Evolutionary conservation across 2,329 filamentous ascomycete species (phyloP).

Genomic region (Sclerotinia subarctica): DNA sequence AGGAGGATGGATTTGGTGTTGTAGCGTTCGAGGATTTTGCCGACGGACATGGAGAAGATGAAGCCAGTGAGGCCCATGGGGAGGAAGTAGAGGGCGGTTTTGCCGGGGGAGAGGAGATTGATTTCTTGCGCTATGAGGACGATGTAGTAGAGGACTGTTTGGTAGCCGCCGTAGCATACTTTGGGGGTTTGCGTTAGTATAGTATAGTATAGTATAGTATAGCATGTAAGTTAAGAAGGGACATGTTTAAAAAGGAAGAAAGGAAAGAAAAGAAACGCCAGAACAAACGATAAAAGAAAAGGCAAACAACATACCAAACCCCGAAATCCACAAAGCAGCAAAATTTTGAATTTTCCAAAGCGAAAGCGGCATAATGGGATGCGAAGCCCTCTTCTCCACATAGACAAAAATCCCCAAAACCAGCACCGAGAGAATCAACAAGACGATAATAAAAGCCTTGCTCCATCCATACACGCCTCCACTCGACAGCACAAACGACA

Average conservation of each 20-base stretch:
- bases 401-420: slow-evolving; percentile 42
- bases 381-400: slow-evolving; percentile 44
- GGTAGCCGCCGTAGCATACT: slow-evolving; percentile 45
- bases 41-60: slow-evolving; percentile 40
- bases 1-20: slow-evolving; percentile 31
- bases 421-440: slow-evolving; percentile 41
- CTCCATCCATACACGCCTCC: slow-evolving; percentile 47
- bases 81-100: slow-evolving; percentile 43
- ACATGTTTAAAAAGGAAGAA: neutral
- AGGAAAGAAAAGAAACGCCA: neutral
- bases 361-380: slow-evolving; percentile 47
- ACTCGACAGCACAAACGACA: slow-evolving; percentile 46
- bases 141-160: slow-evolving; percentile 45
- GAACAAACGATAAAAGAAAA: too few relatives aligned
- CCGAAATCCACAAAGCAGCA: slow-evolving; percentile 45
- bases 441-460: slow-evolving; percentile 45
- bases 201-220: too few relatives aligned
- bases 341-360: slow-evolving; percentile 48
- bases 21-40: slow-evolving; percentile 41
- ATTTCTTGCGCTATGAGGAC: slow-evolving; percentile 44
- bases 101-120: slow-evolving; percentile 41
- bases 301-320: slow-evolving; percentile 39
- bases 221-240: too few relatives aligned
- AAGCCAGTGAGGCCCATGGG: slow-evolving; percentile 44
- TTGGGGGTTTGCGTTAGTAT: neutral